Evolutionary conservation across 2,329 filamentous ascomycete genomes (phyloP).

Genomic region (Pezicula carpinea): DNA sequence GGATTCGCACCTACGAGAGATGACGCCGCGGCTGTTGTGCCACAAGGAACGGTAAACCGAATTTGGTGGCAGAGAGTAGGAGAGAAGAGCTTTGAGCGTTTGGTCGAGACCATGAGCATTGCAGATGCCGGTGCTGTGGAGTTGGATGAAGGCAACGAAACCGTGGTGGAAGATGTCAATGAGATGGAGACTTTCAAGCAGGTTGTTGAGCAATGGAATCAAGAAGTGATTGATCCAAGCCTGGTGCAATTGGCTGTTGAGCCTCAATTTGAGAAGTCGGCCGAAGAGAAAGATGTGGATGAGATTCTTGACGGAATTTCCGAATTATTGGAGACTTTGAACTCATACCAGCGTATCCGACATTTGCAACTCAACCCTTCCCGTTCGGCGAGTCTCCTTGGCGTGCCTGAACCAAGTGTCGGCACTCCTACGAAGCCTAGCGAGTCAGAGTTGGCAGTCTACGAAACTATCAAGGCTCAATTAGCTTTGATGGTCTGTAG

Average conservation of each 20-base stretch:
- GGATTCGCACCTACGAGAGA: slow-evolving; percentile 75
- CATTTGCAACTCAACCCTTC: slow-evolving; percentile 64
- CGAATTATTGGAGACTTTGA: slow-evolving; percentile 69
- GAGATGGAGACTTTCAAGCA: slow-evolving; percentile 39
- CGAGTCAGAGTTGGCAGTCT: slow-evolving; percentile 46
- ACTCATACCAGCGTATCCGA: slow-evolving; percentile 75
- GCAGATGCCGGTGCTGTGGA: slow-evolving; percentile 4
- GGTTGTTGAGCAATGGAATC: slow-evolving; percentile 55
- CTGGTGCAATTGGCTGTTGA: slow-evolving; percentile 28
- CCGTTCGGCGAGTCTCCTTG: slow-evolving; percentile 56
- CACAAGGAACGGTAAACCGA: slow-evolving; percentile 61
- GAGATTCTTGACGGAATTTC: slow-evolving; percentile 69
- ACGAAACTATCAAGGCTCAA: slow-evolving; percentile 47
- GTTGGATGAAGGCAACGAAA: slow-evolving; percentile 1
- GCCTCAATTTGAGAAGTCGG: slow-evolving; percentile 43
- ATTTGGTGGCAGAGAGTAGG: slow-evolving; percentile 75
- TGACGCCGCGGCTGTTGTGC: slow-evolving; percentile 65
- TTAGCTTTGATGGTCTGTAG: slow-evolving; percentile 45
- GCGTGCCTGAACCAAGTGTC: slow-evolving; percentile 52
- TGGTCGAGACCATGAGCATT: slow-evolving; percentile 40
- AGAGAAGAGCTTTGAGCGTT: slow-evolving; percentile 58
- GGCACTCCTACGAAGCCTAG: slow-evolving; percentile 64
- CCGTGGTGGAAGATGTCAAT: slow-evolving; percentile 19
- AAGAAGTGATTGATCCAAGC: slow-evolving; percentile 51
- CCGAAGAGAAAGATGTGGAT: slow-evolving; percentile 58